Evolutionary conservation across 2,329 filamentous ascomycete species (phyloP).

Genomic region (Fusarium keratoplasticum): DNA sequence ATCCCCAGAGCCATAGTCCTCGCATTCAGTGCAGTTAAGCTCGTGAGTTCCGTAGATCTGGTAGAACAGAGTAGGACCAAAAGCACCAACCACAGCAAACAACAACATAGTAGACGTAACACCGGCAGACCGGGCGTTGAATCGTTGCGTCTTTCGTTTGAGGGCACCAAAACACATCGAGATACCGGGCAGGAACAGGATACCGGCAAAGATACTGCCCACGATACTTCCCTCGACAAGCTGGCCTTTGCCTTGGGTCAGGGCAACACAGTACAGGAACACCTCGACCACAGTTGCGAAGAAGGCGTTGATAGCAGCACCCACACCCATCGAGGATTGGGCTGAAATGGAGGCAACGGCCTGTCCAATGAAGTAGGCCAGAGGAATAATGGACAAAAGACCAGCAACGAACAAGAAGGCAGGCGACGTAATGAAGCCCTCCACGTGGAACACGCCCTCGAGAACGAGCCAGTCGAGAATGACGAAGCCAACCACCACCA

Average conservation of each 20-base stretch:
- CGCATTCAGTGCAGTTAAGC: slow-evolving; percentile 81
- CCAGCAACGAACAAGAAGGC: slow-evolving; percentile 88
- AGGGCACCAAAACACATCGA: slow-evolving; percentile 99
- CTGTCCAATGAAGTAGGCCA: slow-evolving; percentile 98
- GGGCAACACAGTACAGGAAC: slow-evolving; percentile 94
- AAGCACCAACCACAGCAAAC: slow-evolving; percentile 94
- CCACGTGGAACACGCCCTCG: slow-evolving; percentile 73
- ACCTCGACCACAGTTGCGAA: slow-evolving; percentile 98
- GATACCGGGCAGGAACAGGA: slow-evolving; percentile 91
- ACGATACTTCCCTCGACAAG: slow-evolving; percentile 97
- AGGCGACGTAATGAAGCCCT: slow-evolving; percentile 81
- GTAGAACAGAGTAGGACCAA: slow-evolving; percentile 96
- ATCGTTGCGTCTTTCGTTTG: slow-evolving; percentile 97
- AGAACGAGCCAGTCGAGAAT: slow-evolving; percentile 93
- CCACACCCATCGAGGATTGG: slow-evolving; percentile 97
- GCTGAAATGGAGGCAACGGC: slow-evolving; percentile 98
- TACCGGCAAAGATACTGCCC: slow-evolving; percentile 96
- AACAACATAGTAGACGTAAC: slow-evolving; percentile 98
- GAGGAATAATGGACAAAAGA: slow-evolving; percentile 90
- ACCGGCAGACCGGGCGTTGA: slow-evolving; percentile 95
- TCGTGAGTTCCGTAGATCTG: slow-evolving; percentile 99
- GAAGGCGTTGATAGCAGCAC: slow-evolving; percentile 96
- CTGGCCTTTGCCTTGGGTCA: slow-evolving; percentile 90
- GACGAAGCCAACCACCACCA: slow-evolving; percentile 92
- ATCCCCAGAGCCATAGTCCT: slow-evolving; percentile 57